Percentiles rank a stretch among this genome's conserved stretches.
Evolutionary conservation across 495 filamentous ascomycete species (phyloP).

Genomic region (Tuber melanosporum): DNA sequence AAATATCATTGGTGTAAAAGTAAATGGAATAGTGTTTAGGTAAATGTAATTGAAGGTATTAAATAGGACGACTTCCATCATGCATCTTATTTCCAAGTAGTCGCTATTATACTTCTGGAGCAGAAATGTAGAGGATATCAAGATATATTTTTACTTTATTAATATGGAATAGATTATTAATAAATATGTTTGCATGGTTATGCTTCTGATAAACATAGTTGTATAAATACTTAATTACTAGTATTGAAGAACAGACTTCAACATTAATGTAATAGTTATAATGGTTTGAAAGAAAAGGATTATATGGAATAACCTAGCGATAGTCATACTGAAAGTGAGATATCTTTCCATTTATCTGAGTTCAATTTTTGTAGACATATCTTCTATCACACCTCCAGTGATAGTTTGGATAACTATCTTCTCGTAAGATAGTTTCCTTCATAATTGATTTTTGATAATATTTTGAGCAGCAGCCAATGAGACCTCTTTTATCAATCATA

Average conservation of each 20-base stretch:
- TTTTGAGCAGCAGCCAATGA: too few relatives aligned
- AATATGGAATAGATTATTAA: neutral
- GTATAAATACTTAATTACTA: neutral
- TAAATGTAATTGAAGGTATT: neutral
- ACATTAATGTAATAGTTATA: neutral
- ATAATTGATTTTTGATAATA: too few relatives aligned
- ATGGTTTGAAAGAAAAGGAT: neutral
- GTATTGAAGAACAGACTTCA: neutral
- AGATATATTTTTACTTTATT: neutral
- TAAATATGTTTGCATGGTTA: neutral
- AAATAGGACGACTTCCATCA: neutral
- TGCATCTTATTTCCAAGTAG: neutral
- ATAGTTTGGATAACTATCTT: too few relatives aligned
- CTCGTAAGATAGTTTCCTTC: too few relatives aligned
- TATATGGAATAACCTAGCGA: neutral
- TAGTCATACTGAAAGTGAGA: neutral
- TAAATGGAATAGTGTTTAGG: neutral
- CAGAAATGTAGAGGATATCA: neutral
- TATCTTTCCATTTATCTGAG: neutral
- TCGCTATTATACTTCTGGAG: neutral
- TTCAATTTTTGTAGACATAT: neutral
- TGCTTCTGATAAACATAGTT: neutral
- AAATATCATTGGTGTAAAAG: neutral
- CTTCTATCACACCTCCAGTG: neutral
- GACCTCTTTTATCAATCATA: neutral